Base-by-base conservation (phyloP, 805 yeast genomes). In the Wilhelminamyces savonicus region DNA sequence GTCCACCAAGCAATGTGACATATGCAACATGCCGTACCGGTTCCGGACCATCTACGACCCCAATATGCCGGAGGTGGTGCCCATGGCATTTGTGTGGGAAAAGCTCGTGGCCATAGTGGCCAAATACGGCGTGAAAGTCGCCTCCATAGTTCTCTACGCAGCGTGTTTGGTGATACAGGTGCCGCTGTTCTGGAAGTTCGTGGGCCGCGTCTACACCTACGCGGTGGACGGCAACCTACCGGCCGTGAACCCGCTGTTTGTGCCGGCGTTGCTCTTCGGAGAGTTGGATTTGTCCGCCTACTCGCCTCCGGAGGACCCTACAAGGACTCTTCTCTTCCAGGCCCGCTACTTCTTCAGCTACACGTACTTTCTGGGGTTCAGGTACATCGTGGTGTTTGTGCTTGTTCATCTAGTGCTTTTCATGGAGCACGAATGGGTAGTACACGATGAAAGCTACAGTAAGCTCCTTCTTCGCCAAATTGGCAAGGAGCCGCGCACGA, bases 1-100 rank as follows among this genome's bases (percentile, higher is more conserved):
- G 35, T 69, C 69, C 20, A 66, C 78, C 9, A 54, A 54, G 33
- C 66, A 72, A 22, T 92, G 97, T 68, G 97, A 90, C 52, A 82
- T 92, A 23, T 92, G 97, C 54, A 81, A 86, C 45, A 65, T 82
- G 21, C 73, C 76, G 17, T 87, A 82, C 54, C 68, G 65, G 32
- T 83, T 83, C 52, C 67, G 69, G 18, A 81, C 85, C 15, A 67
- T 76, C 2, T 83, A 80, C 50, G 71, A 70, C 28, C 74, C 71
- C 3, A 54, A 73, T 27, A 80, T 81, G 76, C 92, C 94, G 2
- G 56, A 52, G 7, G 51, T 57, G 16, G 71, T 83, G 15, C 94
- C 95, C 0, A 8, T 74, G 2, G 35, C 43, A 1, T 52, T 78
- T 24, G 53, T 83, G 11, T 24, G 74, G 35, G 44, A 43, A 24